These are phyloP conservation scores for Erodium maritimum DNA, from an alignment of 345 rosid species.

Conservation along the genomic window DNA sequence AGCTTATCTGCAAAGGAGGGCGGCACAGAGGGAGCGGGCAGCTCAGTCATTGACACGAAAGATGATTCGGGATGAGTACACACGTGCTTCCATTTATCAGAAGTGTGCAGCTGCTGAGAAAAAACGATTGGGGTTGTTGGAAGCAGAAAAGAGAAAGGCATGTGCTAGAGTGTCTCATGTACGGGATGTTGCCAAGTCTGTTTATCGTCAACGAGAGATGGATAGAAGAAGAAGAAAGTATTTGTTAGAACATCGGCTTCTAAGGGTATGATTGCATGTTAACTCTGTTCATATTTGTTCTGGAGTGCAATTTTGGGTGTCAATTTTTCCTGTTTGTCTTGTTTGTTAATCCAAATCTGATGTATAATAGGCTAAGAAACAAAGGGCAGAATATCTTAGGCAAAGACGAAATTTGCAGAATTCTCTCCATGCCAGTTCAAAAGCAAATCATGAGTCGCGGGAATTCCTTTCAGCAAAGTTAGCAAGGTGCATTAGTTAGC, in stretches of 20 bases:
- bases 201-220: slow-evolving; percentile 72
- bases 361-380: slow-evolving; percentile 53
- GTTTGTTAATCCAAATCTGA: slow-evolving; percentile 6
- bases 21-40: slow-evolving; percentile 62
- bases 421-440: slow-evolving; percentile 27
- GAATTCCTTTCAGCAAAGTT: slow-evolving; percentile 64
- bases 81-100: slow-evolving; percentile 71
- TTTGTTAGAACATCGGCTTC: slow-evolving; percentile 75
- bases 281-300: slow-evolving; percentile 2
- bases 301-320: slow-evolving; percentile 7
- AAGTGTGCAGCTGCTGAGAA: slow-evolving; percentile 88
- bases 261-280: slow-evolving; percentile 38
- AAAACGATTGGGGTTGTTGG: slow-evolving; percentile 74
- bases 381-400: slow-evolving; percentile 80
- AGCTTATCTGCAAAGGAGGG: slow-evolving; percentile 62
- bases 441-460: slow-evolving; percentile 41
- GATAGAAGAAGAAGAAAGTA: slow-evolving; percentile 78
- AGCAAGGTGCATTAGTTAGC: slow-evolving; percentile 39
- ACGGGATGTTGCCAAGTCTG: slow-evolving; percentile 56
- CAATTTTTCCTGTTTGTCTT: background rate
- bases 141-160: slow-evolving; percentile 82
- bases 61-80: slow-evolving; percentile 70
- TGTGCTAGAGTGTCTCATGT: slow-evolving; percentile 66
- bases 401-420: slow-evolving; percentile 57
- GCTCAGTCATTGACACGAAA: slow-evolving; percentile 68